Evolutionary conservation across 2,329 filamentous ascomycete species (phyloP).

Genomic region (Colletotrichum salicis): DNA sequence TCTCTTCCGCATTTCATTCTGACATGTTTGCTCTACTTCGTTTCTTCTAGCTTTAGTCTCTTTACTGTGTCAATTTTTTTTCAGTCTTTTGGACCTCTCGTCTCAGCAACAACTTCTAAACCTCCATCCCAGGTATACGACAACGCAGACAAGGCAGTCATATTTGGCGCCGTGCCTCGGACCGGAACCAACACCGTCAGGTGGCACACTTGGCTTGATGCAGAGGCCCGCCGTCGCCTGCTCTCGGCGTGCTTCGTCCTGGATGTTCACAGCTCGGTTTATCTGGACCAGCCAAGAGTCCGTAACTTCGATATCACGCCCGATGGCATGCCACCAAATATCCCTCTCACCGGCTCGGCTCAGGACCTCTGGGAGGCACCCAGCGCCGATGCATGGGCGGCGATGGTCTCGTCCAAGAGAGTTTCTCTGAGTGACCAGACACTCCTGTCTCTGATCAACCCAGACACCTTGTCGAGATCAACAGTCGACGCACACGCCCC

Average conservation of each 20-base stretch:
- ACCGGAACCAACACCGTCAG: conserved; percentile 45
- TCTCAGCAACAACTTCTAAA: conserved; percentile 40
- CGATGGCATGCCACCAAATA: conserved; percentile 47
- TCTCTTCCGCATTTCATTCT: conserved; percentile 38
- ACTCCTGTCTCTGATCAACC: conserved; percentile 29
- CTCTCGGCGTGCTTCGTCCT: conserved; percentile 67
- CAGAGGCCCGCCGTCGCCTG: conserved; percentile 64
- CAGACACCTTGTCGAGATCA: conserved; percentile 49
- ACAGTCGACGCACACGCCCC: conserved; percentile 47
- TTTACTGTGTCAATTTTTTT: conserved; percentile 31
- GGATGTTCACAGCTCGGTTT: conserved; percentile 66
- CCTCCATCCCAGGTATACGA: conserved; percentile 52
- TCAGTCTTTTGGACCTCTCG: conserved; percentile 40
- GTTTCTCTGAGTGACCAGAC: neutral
- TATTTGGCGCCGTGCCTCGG: conserved; percentile 39
- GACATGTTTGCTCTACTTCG: conserved; percentile 41
- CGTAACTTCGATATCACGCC: conserved; percentile 50
- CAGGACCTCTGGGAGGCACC: conserved; percentile 61
- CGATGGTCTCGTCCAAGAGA: conserved; percentile 42
- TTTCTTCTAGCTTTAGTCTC: conserved; percentile 39
- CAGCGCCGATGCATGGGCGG: conserved; percentile 58
- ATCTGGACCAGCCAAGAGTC: conserved; percentile 58
- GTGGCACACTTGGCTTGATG: conserved; percentile 64
- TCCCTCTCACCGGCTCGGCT: conserved; percentile 59
- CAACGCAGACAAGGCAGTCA: conserved; percentile 45